A percentile compares a stretch with the other conserved stretches of the same genome.
phyloP scores from a whole-genome alignment of 306 rosid genomes.

The Ceratonia siliqua region DNA sequence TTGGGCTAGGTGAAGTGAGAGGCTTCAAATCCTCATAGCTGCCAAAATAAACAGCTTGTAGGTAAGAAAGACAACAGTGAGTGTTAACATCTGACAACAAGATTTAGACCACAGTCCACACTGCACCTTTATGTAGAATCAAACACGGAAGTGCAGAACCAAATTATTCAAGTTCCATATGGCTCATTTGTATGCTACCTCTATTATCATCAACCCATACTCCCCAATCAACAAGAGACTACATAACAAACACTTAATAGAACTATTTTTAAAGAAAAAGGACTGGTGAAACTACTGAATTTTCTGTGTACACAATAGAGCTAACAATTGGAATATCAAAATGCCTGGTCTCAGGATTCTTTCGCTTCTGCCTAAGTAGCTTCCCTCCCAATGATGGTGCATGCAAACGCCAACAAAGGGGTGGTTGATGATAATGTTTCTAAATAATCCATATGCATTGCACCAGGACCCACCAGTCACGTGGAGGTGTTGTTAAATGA shows the following conservation, averaged over 20 bases:
- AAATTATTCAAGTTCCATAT: background rate
- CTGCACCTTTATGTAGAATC: background rate
- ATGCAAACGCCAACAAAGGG: conserved; percentile 12
- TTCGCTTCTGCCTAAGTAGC: background rate
- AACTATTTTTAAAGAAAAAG: background rate
- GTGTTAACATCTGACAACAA: background rate
- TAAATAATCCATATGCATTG: background rate
- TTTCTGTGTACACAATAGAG: background rate
- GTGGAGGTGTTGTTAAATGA: conserved; percentile 3
- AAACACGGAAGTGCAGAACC: background rate
- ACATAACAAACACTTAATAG: background rate
- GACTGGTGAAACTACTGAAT: background rate
- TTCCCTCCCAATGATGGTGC: conserved; percentile 5
- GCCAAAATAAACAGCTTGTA: conserved; percentile 25
- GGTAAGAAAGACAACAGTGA: conserved; percentile 8
- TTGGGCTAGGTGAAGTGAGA: conserved; percentile 63
- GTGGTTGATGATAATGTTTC: conserved; percentile 12
- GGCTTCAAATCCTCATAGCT: conserved; percentile 70
- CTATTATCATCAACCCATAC: background rate
- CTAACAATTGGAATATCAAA: conserved; percentile 22
- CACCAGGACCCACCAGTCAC: conserved; percentile 8
- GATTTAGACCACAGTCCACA: background rate
- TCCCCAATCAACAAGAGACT: background rate
- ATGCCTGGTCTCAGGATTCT: background rate
- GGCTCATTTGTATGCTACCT: background rate